These are phyloP conservation scores for Pythium utonaiense DNA, from an alignment of 352 stramenopile genomes.

Conservation along the genomic window DNA sequence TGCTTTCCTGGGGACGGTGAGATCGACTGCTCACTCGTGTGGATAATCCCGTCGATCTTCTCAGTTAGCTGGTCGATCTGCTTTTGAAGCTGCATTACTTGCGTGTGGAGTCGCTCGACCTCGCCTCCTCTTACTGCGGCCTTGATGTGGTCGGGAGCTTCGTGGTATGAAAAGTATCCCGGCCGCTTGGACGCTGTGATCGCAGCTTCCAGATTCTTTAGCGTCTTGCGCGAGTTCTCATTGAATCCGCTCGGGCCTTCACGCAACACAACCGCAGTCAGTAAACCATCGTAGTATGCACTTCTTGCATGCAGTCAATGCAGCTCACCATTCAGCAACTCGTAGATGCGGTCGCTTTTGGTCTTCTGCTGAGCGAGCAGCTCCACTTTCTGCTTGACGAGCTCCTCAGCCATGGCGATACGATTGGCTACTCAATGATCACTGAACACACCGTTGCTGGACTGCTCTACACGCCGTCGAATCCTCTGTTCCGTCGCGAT, in stretches of 20 bases:
- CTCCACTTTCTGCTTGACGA: slow-evolving; percentile 78
- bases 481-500: too few species aligned
- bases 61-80: slow-evolving; percentile 64
- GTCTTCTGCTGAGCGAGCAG: slow-evolving; percentile 63
- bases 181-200: slow-evolving; percentile 71
- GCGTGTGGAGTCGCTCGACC: slow-evolving; percentile 52
- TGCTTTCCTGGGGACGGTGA: slow-evolving; percentile 4
- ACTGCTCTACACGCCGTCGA: too few species aligned
- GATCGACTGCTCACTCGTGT: slow-evolving; percentile 2
- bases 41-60: slow-evolving; percentile 34
- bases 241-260: slow-evolving; percentile 66
- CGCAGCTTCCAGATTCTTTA: slow-evolving; percentile 77
- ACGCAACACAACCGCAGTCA: background rate
- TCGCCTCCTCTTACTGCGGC: slow-evolving; percentile 48
- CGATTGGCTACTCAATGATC: background rate
- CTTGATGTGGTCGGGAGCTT: slow-evolving; percentile 58
- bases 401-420: slow-evolving; percentile 37
- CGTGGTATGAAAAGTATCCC: slow-evolving; percentile 73
- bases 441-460: background rate
- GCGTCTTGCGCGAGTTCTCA: slow-evolving; percentile 66
- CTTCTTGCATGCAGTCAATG: too few species aligned
- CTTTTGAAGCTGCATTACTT: slow-evolving; percentile 61
- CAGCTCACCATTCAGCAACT: too few species aligned
- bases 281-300: too few species aligned
- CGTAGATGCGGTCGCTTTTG: slow-evolving; percentile 58